phyloP scores from a whole-genome alignment of 2,329 filamentous ascomycete genomes.

The Fusarium concolor region DNA sequence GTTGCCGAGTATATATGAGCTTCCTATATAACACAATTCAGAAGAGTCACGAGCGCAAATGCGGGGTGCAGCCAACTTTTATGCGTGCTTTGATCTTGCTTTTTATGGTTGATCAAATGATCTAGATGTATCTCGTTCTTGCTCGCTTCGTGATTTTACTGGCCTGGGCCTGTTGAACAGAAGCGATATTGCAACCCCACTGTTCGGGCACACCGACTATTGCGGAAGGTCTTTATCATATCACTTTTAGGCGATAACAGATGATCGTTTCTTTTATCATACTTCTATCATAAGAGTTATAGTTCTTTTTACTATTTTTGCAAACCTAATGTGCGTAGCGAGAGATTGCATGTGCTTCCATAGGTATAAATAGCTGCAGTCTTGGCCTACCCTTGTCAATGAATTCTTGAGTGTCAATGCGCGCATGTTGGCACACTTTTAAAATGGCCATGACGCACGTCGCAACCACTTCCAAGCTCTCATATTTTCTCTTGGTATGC shows the following conservation, averaged over 20 bases:
- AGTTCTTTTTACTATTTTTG: no score
- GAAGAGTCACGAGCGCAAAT: background rate
- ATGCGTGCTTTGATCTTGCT: background rate
- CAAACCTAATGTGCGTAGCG: no score
- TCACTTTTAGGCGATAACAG: background rate
- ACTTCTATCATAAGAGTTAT: no score
- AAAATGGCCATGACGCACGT: background rate
- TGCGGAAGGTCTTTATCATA: background rate
- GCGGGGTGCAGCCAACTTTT: background rate
- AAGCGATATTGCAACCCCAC: background rate
- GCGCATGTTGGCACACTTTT: background rate
- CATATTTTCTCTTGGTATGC: background rate
- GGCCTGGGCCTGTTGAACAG: background rate
- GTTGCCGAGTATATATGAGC: background rate
- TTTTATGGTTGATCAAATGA: background rate
- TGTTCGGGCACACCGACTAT: background rate
- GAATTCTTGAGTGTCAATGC: fast-evolving
- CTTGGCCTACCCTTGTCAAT: fast-evolving
- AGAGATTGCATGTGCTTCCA: no score
- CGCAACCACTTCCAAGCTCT: background rate
- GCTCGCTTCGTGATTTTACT: background rate
- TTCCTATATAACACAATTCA: background rate
- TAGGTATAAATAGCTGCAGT: background rate
- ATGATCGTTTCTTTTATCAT: background rate
- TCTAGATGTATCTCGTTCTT: background rate